phyloP scores from a whole-genome alignment of 1,284 basidiomycete species.

The Moesziomyces globuligerus region DNA sequence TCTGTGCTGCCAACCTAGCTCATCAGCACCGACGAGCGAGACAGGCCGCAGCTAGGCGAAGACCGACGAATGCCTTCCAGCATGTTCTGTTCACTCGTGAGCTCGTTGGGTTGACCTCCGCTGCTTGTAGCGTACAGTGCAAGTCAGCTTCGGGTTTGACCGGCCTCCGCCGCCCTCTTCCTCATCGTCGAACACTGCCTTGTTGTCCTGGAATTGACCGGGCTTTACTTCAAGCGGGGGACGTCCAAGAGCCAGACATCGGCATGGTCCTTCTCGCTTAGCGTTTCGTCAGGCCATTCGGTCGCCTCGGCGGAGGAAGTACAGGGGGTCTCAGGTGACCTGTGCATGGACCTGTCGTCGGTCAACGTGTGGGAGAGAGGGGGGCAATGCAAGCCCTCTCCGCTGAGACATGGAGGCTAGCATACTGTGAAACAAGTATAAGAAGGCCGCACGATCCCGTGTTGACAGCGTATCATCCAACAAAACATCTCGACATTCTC shows the following conservation, averaged over 20 bases:
- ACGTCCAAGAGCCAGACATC: background rate
- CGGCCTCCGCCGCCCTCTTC: background rate
- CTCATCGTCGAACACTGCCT: background rate
- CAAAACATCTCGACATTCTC: background rate
- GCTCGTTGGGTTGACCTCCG: too few relatives aligned
- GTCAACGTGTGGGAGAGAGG: too few relatives aligned
- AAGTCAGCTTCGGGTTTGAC: background rate
- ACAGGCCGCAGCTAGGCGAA: slow-evolving; percentile 4
- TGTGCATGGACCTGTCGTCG: too few relatives aligned
- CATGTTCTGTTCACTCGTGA: too few relatives aligned
- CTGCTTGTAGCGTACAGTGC: background rate
- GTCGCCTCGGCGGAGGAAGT: background rate
- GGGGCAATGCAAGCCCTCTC: too few relatives aligned
- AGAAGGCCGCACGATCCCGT: background rate
- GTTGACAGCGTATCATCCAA: too few relatives aligned
- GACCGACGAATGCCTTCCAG: slow-evolving; percentile 8
- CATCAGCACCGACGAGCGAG: slow-evolving; percentile 1
- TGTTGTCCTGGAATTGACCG: background rate
- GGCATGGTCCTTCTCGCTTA: background rate
- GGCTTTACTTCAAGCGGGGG: background rate
- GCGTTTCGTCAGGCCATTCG: background rate
- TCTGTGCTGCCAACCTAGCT: slow-evolving; percentile 1
- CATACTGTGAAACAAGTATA: background rate
- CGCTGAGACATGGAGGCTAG: too few relatives aligned
- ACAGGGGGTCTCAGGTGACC: background rate